Base-by-base conservation (phyloP, 768 basidiomycete genomes). In the Boletus tylopilopsis region DNA sequence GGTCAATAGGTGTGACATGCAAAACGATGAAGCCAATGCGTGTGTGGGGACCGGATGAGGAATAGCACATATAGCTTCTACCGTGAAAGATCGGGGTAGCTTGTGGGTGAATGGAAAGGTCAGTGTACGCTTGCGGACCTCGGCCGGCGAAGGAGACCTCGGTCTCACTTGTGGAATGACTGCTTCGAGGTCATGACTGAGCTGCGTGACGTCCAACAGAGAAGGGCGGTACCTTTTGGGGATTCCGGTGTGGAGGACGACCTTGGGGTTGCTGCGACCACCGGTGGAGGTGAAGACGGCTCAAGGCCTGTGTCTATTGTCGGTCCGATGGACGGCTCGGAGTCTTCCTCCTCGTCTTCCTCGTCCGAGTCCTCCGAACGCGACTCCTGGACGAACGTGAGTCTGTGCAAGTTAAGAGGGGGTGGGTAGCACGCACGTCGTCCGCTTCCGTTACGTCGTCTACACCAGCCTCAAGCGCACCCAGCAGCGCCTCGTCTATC, bases 1-100 rank as follows among this genome's bases (percentile, higher is more conserved):
- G 13, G 94, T 94, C 27, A 95, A 68, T 19, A 96, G 73, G 64
- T 94, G 90, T 18, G 88, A 82, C 79, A 94, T 82, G 69, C 94
- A 95, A 23, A 80, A 69, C 0, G 92, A 93, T 4, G 87, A 76
- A 10, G 93, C 88, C 12, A 97, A 79, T n/a, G 88, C 78, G 68
- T 96, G 90, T 1, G 90, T 92, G 5, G 92, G 84, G 5, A 81
- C 82, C 5, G 92, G 92, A 55, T 94, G 89, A 1, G 94, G 90
- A 48, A 97, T 81, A 18, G 92, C 92, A 54, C 88, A 91, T 52
- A 95, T 82, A 16, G 94, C 93, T 69, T 95, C 94, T 6, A 96
- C 85, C 7, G 86, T 85, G 64, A 85, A 91, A 0, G 89, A 78
- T 25, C 82, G 76, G n/a, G 80, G 81, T 15, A 63, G 58, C 33